phyloP scores from a whole-genome alignment of 2,329 filamentous ascomycete genomes.

The Fusarium austroafricanum region DNA sequence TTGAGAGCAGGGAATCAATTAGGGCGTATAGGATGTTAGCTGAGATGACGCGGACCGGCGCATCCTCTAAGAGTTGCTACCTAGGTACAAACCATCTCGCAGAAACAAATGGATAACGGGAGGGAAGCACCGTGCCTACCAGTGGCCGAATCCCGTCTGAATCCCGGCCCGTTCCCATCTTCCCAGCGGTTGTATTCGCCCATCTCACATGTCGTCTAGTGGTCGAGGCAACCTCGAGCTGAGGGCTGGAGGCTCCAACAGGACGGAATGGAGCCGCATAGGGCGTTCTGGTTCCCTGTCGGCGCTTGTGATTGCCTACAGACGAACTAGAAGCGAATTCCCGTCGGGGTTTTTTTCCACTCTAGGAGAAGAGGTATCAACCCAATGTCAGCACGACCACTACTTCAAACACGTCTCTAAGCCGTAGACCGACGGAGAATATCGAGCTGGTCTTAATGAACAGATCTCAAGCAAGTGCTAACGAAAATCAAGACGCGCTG shows the following conservation, averaged over 20 bases:
- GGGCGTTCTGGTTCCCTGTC: not conserved
- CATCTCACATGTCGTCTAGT: conserved; percentile 28
- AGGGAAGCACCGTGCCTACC: conserved; percentile 12
- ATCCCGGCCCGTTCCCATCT: conserved; percentile 12
- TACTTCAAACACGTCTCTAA: conserved; percentile 2
- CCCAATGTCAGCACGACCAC: not conserved
- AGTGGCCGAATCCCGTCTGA: conserved; percentile 15
- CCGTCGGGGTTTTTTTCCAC: conserved; percentile 33
- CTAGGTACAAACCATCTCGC: not conserved
- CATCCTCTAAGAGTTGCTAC: conserved; percentile 3
- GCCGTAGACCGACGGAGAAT: not conserved
- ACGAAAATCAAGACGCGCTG: not conserved
- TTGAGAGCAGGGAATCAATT: not conserved
- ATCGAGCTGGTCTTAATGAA: not conserved
- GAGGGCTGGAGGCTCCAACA: not conserved
- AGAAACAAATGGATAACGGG: conserved; percentile 10
- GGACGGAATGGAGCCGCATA: not conserved
- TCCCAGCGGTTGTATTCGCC: conserved; percentile 9
- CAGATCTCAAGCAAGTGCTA: not conserved
- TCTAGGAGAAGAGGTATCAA: not conserved
- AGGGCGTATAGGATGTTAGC: conserved; percentile 5
- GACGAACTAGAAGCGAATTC: conserved; percentile 7
- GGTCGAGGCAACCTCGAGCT: not conserved
- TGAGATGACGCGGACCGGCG: conserved; percentile 18
- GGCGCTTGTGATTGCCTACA: conserved; percentile 4